phyloP scores from a whole-genome alignment of 176 grass and related monocot genomes.

The Zea luxurians region DNA sequence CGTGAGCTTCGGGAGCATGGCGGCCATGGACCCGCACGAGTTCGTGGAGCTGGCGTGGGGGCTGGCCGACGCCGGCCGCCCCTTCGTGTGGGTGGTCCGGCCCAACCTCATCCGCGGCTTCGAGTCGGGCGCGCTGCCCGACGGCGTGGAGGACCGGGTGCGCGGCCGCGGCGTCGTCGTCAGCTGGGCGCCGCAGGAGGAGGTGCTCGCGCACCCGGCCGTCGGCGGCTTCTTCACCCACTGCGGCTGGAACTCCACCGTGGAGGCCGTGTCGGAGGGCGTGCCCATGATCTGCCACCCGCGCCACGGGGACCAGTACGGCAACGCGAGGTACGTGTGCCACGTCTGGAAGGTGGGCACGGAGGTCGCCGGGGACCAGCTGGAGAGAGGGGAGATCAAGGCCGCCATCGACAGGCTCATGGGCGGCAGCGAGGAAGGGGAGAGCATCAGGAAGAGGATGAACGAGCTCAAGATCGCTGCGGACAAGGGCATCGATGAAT shows the following conservation, averaged over 20 bases:
- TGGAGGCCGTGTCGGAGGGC: constrained; percentile 31
- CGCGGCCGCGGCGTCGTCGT: constrained; percentile 14
- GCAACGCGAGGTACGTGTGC: constrained; percentile 23
- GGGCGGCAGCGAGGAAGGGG: constrained; percentile 19
- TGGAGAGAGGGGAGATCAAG: constrained; percentile 5
- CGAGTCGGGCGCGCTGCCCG: neutral
- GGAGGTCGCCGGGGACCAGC: neutral
- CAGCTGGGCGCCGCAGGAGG: constrained; percentile 43
- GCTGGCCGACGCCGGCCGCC: neutral
- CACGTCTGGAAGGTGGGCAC: constrained; percentile 19
- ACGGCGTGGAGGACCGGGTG: neutral
- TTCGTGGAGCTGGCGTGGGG: constrained; percentile 30
- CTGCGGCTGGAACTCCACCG: constrained; percentile 43
- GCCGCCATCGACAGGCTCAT: neutral
- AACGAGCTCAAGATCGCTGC: neutral
- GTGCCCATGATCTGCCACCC: constrained; percentile 38
- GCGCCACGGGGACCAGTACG: constrained; percentile 31
- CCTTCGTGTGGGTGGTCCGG: constrained; percentile 42
- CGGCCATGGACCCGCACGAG: neutral
- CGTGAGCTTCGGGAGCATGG: constrained; percentile 49
- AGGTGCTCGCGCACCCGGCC: constrained; percentile 32
- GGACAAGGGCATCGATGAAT: neutral
- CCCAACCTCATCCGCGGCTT: neutral
- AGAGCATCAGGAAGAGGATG: neutral
- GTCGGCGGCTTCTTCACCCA: constrained; percentile 51